These are phyloP conservation scores for Rehmannia glutinosa DNA, from an alignment of 257 asterid genomes.

Conservation along the genomic window DNA sequence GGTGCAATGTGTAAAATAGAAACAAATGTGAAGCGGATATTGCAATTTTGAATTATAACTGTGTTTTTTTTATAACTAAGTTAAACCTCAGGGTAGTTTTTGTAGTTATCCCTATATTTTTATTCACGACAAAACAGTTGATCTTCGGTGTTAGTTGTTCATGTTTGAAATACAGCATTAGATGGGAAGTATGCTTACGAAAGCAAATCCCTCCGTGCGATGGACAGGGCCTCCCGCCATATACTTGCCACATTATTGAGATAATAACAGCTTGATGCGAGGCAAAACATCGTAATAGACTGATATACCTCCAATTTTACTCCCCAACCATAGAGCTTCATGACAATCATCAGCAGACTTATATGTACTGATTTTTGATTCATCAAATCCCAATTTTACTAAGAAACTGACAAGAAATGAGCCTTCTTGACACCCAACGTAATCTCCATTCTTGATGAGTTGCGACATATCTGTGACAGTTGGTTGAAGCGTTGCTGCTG, in stretches of 20 bases:
- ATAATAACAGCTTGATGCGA: slow-evolving; percentile 27
- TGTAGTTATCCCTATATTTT: too few species aligned
- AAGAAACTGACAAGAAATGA: slow-evolving; percentile 36
- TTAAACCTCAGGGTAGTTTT: too few species aligned
- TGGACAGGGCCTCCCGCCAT: slow-evolving; percentile 33
- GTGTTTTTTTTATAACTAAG: too few species aligned
- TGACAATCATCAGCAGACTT: slow-evolving; percentile 23
- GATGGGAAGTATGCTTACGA: slow-evolving; percentile 36
- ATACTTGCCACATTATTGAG: slow-evolving; percentile 34
- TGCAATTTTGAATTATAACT: too few species aligned
- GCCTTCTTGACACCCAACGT: slow-evolving; percentile 50
- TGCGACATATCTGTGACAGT: slow-evolving; percentile 29
- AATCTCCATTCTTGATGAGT: slow-evolving; percentile 28
- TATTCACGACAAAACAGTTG: too few species aligned
- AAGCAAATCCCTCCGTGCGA: slow-evolving; percentile 44
- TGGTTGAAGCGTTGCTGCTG: slow-evolving; percentile 35
- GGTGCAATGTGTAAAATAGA: too few species aligned
- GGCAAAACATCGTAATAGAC: slow-evolving; percentile 48
- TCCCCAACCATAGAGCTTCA: slow-evolving; percentile 28
- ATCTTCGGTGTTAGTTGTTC: too few species aligned
- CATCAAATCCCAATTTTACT: slow-evolving; percentile 23
- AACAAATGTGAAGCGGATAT: too few species aligned
- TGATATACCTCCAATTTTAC: slow-evolving; percentile 34
- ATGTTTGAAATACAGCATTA: too few species aligned
- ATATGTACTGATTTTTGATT: slow-evolving; percentile 29